These are phyloP conservation scores for Geranium rotundifolium DNA, from an alignment of 345 rosid species.

Conservation along the genomic window DNA sequence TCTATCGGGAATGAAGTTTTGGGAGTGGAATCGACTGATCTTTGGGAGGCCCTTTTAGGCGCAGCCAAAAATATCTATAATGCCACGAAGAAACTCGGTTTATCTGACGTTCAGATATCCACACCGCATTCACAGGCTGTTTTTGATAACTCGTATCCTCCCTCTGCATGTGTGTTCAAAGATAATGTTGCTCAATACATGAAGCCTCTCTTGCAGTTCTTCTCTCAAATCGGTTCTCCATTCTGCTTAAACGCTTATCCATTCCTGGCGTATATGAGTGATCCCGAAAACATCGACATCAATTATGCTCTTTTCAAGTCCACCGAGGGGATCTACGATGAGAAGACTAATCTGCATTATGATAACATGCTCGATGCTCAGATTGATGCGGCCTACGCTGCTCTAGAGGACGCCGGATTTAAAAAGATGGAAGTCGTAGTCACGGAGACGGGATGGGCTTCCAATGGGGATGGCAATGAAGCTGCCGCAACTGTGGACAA, in stretches of 20 bases:
- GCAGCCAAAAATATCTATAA: slow-evolving; percentile 67
- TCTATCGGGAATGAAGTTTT: slow-evolving; percentile 91
- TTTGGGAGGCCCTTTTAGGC: slow-evolving; percentile 55
- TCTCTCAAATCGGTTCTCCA: slow-evolving; percentile 71
- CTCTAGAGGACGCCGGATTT: slow-evolving; percentile 70
- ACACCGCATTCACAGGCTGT: slow-evolving; percentile 95
- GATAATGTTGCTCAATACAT: slow-evolving; percentile 59
- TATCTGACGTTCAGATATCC: slow-evolving; percentile 65
- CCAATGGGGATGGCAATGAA: slow-evolving; percentile 71
- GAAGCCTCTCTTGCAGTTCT: slow-evolving; percentile 83
- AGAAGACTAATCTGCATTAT: slow-evolving; percentile 56
- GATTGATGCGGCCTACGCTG: slow-evolving; percentile 91
- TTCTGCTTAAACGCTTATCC: slow-evolving; percentile 96
- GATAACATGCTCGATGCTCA: slow-evolving; percentile 99
- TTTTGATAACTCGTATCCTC: slow-evolving; percentile 74
- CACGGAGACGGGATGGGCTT: slow-evolving; percentile 98
- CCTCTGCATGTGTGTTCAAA: slow-evolving; percentile 72
- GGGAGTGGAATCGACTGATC: slow-evolving; percentile 47
- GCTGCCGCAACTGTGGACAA: slow-evolving; percentile 71
- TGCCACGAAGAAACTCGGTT: slow-evolving; percentile 46
- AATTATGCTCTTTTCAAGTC: slow-evolving; percentile 87
- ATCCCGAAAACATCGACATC: slow-evolving; percentile 68
- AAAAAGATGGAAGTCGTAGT: slow-evolving; percentile 79
- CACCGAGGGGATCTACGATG: slow-evolving; percentile 58
- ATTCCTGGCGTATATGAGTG: slow-evolving; percentile 64